Evolutionary conservation across 768 basidiomycete genomes (phyloP), one percentile per base, ranked within the genome.

Genomic region (Chiua virens): DNA sequence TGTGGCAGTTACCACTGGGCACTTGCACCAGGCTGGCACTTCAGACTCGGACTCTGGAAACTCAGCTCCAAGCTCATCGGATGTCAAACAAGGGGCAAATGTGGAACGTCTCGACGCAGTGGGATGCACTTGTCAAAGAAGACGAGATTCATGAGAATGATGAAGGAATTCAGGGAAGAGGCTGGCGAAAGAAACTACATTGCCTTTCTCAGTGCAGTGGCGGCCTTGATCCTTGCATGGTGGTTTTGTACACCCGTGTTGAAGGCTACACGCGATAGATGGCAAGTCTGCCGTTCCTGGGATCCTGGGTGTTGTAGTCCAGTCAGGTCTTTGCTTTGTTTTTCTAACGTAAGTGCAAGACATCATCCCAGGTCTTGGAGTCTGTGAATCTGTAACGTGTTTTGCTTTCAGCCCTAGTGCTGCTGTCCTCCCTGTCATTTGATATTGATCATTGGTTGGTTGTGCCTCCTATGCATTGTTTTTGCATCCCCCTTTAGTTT

Each of bases 401-500:
- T 45, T 32, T 37, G 21, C 45, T 40, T 42, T 21, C 22, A 86
- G 84, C 6, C 92, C 91, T 7, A n/a, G n/a, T 93, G 82, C 76
- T 86, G 82, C 68, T 74, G 60, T 49, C 65, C 83, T 17, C 72
- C 81, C 11, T 78, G 80, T 47, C 21, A 57, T n/a, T 54, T 76
- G 48, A 78, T 90, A 17, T 73, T 90, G 38, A 62, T 76, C 8
- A 62, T 87, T 34, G 92, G 92, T 44, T 92, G 89, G 88, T 64
- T 89, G 21, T 82, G 80, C 53, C 80, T 95, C 37, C 63, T 94
- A 41, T 89, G 64, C 15, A 82, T 92, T 50, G 74, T 92, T 42
- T 87, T 95, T 52, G 92, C 91, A 27, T 92, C 89, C 18, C 91
- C 90, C 0, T 95, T 91, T 65, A 92, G 92, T 10, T 89, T 92